These are phyloP conservation scores for Cucurbitaria berberidis DNA, from an alignment of 2,329 filamentous ascomycete species.

Conservation along the genomic window DNA sequence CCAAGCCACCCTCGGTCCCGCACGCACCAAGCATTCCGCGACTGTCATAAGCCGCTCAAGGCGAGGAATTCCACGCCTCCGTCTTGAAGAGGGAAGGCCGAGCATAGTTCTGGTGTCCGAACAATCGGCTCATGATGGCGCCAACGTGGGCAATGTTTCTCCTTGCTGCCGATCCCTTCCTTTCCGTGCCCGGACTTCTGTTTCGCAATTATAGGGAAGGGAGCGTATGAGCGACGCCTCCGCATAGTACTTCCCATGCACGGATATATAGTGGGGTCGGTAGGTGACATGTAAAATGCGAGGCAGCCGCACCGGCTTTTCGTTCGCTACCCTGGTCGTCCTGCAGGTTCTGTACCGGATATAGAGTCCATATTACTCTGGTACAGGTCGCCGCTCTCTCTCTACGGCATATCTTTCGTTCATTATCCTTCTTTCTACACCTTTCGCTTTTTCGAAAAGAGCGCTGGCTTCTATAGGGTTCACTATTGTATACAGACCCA, in stretches of 20 bases:
- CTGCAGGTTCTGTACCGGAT: constrained; percentile 14
- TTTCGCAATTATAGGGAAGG: constrained; percentile 32
- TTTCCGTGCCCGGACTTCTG: constrained; percentile 25
- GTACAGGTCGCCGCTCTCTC: constrained; percentile 6
- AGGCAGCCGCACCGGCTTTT: constrained; percentile 27
- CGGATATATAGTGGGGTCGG: constrained; percentile 29
- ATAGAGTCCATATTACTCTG: constrained; percentile 11
- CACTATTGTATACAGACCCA: background rate
- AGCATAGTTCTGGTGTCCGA: constrained; percentile 10
- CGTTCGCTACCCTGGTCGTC: constrained; percentile 12
- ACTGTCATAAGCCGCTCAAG: constrained; percentile 22
- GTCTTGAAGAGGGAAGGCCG: constrained; percentile 9
- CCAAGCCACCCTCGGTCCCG: constrained; percentile 3
- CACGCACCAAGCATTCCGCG: constrained; percentile 23
- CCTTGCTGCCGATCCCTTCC: constrained; percentile 41
- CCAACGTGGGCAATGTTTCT: constrained; percentile 33
- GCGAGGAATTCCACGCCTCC: constrained; percentile 24
- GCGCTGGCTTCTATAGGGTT: constrained; percentile 14
- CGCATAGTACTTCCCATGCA: constrained; percentile 3
- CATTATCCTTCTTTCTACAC: constrained; percentile 13
- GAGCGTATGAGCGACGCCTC: constrained; percentile 5
- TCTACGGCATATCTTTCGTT: constrained; percentile 24
- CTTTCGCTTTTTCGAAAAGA: constrained; percentile 24
- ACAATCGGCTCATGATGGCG: constrained; percentile 23
- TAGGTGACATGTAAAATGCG: constrained; percentile 17